Evolutionary conservation across 176 grass and related monocot species (phyloP).

Genomic region (sorghum (Sorghum bicolor)): DNA sequence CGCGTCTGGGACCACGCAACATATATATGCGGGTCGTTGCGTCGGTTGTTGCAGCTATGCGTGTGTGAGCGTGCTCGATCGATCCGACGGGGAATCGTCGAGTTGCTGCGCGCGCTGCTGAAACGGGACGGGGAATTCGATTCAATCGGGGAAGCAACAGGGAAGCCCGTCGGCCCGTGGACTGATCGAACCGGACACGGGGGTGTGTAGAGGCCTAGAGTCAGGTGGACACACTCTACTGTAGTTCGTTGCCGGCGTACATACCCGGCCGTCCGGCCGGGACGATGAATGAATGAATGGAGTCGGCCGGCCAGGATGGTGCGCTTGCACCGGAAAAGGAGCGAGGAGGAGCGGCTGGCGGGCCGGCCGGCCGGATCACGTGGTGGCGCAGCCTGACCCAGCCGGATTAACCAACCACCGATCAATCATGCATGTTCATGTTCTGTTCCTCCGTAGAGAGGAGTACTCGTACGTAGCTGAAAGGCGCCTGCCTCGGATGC

Average conservation of each 20-base stretch:
- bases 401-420: not conserved
- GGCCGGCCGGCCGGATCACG: not conserved
- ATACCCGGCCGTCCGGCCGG: not conserved
- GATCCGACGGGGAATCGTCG: too few relatives aligned
- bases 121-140: not conserved
- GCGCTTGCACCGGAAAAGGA: not conserved
- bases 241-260: not conserved
- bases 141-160: not conserved
- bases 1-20: not conserved
- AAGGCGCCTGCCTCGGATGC: not conserved
- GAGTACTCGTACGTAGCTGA: not conserved
- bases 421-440: not conserved
- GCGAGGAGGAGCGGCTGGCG: not conserved
- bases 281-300: not conserved
- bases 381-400: constrained; percentile 15
- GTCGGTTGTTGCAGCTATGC: not conserved
- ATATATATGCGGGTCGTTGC: not conserved
- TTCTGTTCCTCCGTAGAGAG: not conserved
- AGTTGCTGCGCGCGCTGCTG: not conserved
- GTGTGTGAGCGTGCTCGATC: not conserved
- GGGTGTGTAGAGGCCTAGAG: not conserved
- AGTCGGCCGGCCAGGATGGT: not conserved
- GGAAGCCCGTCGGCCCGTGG: not conserved
- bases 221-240: not conserved
- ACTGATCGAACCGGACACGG: not conserved